Percentiles rank a stretch among this genome's conserved stretches.
Conservation (phyloP, 495 filamentous ascomycete genomes). For the Apiosordaria backusii region DNA sequence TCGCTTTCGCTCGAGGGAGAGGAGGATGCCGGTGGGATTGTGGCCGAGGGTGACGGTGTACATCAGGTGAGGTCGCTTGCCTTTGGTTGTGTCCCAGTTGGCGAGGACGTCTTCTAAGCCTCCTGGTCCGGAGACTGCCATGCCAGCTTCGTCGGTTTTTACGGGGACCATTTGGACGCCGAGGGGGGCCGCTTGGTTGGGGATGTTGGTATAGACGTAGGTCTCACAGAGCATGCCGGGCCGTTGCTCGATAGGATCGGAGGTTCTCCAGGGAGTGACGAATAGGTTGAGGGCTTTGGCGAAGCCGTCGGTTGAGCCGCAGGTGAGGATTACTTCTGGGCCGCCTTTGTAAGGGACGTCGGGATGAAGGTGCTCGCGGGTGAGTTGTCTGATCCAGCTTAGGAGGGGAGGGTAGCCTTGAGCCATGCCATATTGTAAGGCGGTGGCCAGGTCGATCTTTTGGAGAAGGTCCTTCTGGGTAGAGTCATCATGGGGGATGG, state of each 20-base stretch:
- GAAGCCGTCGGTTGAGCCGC: slow-evolving; percentile 82
- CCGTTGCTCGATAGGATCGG: slow-evolving; percentile 60
- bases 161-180: slow-evolving; percentile 71
- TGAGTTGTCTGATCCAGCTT: slow-evolving; percentile 73
- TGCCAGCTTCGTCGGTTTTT: slow-evolving; percentile 72
- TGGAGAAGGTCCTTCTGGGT: slow-evolving; percentile 49
- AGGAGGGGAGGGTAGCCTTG: slow-evolving; percentile 73
- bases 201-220: slow-evolving; percentile 71
- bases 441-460: slow-evolving; percentile 75
- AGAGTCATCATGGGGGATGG: slow-evolving; percentile 63
- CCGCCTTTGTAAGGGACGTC: slow-evolving; percentile 74
- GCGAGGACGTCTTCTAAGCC: slow-evolving; percentile 73
- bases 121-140: slow-evolving; percentile 61
- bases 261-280: slow-evolving; percentile 67
- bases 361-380: slow-evolving; percentile 70
- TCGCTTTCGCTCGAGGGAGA: slow-evolving; percentile 65
- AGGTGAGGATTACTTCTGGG: slow-evolving; percentile 71
- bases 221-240: slow-evolving; percentile 74
- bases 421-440: slow-evolving; percentile 80
- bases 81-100: slow-evolving; percentile 73
- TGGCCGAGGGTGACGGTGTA: slow-evolving; percentile 92
- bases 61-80: slow-evolving; percentile 75
- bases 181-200: slow-evolving; percentile 61
- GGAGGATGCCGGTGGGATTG: slow-evolving; percentile 78
- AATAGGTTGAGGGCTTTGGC: slow-evolving; percentile 70